Percentiles rank a stretch among this genome's conserved stretches.
phyloP scores from a whole-genome alignment of 2,329 filamentous ascomycete genomes.

The Aspergillus ruber region DNA sequence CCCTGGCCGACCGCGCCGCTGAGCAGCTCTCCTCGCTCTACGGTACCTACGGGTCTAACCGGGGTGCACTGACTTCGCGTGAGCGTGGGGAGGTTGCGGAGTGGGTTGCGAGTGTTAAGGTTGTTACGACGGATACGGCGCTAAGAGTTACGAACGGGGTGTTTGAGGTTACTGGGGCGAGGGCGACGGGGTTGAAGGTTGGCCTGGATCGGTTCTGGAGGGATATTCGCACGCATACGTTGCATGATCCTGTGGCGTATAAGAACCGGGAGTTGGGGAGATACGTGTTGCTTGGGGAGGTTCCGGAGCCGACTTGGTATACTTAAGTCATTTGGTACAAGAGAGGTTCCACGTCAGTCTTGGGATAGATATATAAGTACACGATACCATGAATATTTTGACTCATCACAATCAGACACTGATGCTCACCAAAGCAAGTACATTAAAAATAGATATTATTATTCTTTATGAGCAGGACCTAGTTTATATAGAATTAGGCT shows the following conservation, averaged over 20 bases:
- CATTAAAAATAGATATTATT: no score
- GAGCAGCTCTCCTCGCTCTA: constrained; percentile 46
- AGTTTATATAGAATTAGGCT: no score
- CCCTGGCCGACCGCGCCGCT: constrained; percentile 53
- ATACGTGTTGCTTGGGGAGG: constrained; percentile 51
- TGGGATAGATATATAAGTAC: not conserved
- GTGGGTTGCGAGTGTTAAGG: constrained; percentile 57
- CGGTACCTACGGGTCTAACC: constrained; percentile 32
- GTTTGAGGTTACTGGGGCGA: constrained; percentile 58
- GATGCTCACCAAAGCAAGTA: no score
- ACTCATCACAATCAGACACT: no score
- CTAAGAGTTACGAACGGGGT: constrained; percentile 54
- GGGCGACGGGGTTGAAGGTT: constrained; percentile 52
- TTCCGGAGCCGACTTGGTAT: constrained; percentile 57
- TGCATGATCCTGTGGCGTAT: constrained; percentile 63
- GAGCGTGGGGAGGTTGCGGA: constrained; percentile 57
- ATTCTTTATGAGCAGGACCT: no score
- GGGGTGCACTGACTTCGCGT: constrained; percentile 42
- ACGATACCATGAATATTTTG: no score
- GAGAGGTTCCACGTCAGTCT: not conserved
- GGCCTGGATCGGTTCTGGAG: constrained; percentile 62
- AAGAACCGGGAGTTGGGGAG: constrained; percentile 59
- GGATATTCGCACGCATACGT: constrained; percentile 58
- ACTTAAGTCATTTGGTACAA: constrained; percentile 34
- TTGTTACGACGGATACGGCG: constrained; percentile 56